phyloP scores from a whole-genome alignment of 345 rosid species.

The Ceriops decandra region DNA sequence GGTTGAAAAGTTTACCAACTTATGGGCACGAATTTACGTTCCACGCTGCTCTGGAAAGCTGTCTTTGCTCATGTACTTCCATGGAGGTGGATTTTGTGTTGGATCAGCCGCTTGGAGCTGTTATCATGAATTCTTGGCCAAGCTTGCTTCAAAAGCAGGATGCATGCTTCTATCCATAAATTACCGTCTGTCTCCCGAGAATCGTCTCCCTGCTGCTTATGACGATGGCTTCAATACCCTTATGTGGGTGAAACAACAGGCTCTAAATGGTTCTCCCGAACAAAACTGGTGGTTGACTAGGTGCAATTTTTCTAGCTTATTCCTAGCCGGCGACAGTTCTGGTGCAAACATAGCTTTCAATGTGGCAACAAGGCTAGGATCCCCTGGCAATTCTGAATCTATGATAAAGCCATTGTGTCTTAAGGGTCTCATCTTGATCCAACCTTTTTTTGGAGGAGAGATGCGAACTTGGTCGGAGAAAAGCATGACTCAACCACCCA shows the following conservation, averaged over 20 bases:
- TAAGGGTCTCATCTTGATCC: slow-evolving; percentile 25
- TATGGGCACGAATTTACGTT: slow-evolving; percentile 24
- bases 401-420: slow-evolving; percentile 15
- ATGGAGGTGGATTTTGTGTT: slow-evolving; percentile 34
- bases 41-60: slow-evolving; percentile 10
- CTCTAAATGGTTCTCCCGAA: slow-evolving; percentile 16
- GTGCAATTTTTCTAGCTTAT: slow-evolving; percentile 16
- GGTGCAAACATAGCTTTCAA: slow-evolving; percentile 31
- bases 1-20: slow-evolving; percentile 15
- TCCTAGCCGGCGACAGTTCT: slow-evolving; percentile 27
- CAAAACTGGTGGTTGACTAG: slow-evolving; percentile 30
- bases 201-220: slow-evolving; percentile 31
- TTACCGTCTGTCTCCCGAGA: slow-evolving; percentile 24
- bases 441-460: slow-evolving; percentile 30
- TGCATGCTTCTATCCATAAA: slow-evolving; percentile 21
- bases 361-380: slow-evolving; percentile 16
- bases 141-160: slow-evolving; percentile 20
- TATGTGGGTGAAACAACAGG: slow-evolving; percentile 23
- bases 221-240: slow-evolving; percentile 22
- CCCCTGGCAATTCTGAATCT: slow-evolving; percentile 3
- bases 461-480: slow-evolving; percentile 21
- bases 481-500: slow-evolving; percentile 12
- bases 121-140: slow-evolving; percentile 22
- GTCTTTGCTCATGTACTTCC: slow-evolving; percentile 30
- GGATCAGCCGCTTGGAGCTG: slow-evolving; percentile 30